Evolutionary conservation across 345 rosid species (phyloP).

Genomic region (Populus euphratica): DNA sequence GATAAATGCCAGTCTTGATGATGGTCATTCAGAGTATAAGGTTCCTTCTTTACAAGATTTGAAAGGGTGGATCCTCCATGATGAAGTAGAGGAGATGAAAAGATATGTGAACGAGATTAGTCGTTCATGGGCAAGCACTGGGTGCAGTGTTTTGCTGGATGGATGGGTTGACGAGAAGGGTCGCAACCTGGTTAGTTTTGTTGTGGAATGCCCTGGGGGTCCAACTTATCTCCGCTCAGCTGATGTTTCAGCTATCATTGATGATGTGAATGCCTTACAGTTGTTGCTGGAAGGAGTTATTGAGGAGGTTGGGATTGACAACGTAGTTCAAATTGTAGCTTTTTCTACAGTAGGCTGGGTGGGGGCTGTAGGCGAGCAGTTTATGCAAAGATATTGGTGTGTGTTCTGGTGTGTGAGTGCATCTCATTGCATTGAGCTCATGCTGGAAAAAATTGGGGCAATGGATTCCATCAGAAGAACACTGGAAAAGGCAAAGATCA

Average conservation of each 20-base stretch:
- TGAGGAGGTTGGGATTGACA: slow-evolving; percentile 46
- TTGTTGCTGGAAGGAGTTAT: slow-evolving; percentile 37
- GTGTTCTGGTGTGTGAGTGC: slow-evolving; percentile 58
- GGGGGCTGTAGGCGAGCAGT: slow-evolving; percentile 39
- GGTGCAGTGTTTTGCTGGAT: slow-evolving; percentile 68
- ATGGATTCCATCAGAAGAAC: slow-evolving; percentile 22
- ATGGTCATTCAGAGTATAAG: slow-evolving; percentile 12
- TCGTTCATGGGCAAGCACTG: slow-evolving; percentile 50
- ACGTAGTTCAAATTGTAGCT: slow-evolving; percentile 52
- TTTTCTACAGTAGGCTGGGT: slow-evolving; percentile 51
- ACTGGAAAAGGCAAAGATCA: slow-evolving; percentile 37
- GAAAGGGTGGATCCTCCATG: slow-evolving; percentile 19
- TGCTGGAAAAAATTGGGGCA: slow-evolving; percentile 40
- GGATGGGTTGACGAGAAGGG: slow-evolving; percentile 56
- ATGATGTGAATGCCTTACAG: slow-evolving; percentile 27
- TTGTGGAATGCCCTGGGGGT: slow-evolving; percentile 53
- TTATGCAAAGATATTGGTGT: slow-evolving; percentile 25
- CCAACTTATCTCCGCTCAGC: slow-evolving; percentile 46
- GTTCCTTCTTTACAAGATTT: slow-evolving; percentile 29
- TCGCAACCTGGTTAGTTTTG: slow-evolving; percentile 41
- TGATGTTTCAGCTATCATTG: slow-evolving; percentile 32
- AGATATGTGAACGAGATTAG: slow-evolving; percentile 35
- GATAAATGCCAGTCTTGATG: slow-evolving; percentile 19
- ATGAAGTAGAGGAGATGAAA: slow-evolving; percentile 35
- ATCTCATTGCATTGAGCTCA: slow-evolving; percentile 54